These are phyloP conservation scores for Cydonia oblonga DNA, from an alignment of 331 rosid genomes.

Conservation along the genomic window DNA sequence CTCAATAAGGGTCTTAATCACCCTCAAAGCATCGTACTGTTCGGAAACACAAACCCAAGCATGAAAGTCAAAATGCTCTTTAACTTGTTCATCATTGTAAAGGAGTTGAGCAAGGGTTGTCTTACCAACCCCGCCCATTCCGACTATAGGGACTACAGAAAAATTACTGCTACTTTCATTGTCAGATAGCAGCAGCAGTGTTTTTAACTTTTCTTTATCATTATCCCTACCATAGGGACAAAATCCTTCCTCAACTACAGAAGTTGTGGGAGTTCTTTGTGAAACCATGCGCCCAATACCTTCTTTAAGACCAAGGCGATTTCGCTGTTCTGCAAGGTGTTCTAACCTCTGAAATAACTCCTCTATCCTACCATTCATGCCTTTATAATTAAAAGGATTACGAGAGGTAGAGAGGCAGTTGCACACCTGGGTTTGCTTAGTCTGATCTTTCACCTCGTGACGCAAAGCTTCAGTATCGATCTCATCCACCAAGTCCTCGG, in stretches of 20 bases:
- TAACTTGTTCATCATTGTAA: not conserved
- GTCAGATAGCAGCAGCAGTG: not conserved
- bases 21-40: not conserved
- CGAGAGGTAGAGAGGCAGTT: not conserved
- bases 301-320: conserved; percentile 4
- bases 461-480: not conserved
- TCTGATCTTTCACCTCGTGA: conserved; percentile 7
- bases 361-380: not conserved
- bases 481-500: conserved; percentile 12
- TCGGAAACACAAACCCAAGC: not conserved
- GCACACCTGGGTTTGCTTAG: not conserved
- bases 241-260: not conserved
- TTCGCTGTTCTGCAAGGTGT: not conserved
- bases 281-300: not conserved
- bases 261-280: not conserved
- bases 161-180: not conserved
- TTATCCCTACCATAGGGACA: conserved; percentile 18
- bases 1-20: not conserved
- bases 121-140: not conserved
- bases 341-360: conserved; percentile 10
- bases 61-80: not conserved
- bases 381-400: not conserved
- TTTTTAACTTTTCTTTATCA: not conserved
- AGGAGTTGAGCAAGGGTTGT: not conserved
- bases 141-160: not conserved